Evolutionary conservation across 2,329 filamentous ascomycete genomes (phyloP).

Genomic region (Talaromyces atroroseus): DNA sequence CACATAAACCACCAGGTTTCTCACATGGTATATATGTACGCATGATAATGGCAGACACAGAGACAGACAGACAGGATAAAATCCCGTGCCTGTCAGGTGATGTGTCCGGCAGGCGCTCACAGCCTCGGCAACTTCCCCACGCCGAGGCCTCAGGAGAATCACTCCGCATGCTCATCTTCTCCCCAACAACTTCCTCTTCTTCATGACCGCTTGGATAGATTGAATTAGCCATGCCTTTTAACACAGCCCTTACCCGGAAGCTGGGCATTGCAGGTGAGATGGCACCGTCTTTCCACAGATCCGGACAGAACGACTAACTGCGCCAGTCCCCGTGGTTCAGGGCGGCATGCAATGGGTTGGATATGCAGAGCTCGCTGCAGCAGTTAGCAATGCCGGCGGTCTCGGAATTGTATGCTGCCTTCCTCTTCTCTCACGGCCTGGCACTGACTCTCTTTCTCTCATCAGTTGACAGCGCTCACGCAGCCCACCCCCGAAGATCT

Average conservation of each 20-base stretch:
- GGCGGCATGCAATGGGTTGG: slow-evolving; percentile 55
- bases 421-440: not conserved
- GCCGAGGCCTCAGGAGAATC: not conserved
- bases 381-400: slow-evolving; percentile 51
- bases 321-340: slow-evolving; percentile 44
- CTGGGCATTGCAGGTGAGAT: slow-evolving; percentile 48
- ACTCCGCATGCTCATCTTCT: not conserved
- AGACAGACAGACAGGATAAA: too few relatives aligned
- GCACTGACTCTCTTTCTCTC: not conserved
- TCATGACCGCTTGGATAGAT: too few relatives aligned
- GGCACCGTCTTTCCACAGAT: not conserved
- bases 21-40: too few relatives aligned
- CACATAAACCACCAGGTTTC: too few relatives aligned
- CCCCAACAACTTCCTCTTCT: not conserved
- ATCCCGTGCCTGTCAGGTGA: too few relatives aligned
- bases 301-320: not conserved
- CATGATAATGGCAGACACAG: too few relatives aligned
- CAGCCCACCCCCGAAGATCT: slow-evolving; percentile 89
- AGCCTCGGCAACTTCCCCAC: slow-evolving; percentile 4
- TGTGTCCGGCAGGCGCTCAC: too few relatives aligned
- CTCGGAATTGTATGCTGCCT: slow-evolving; percentile 44
- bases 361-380: slow-evolving; percentile 48
- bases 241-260: slow-evolving; percentile 57
- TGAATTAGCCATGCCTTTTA: slow-evolving; percentile 53
- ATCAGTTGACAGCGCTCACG: slow-evolving; percentile 59